Evolutionary conservation across 495 filamentous ascomycete genomes (phyloP), one percentile per base, ranked within the genome.

Genomic region (Penicillium goetzii): DNA sequence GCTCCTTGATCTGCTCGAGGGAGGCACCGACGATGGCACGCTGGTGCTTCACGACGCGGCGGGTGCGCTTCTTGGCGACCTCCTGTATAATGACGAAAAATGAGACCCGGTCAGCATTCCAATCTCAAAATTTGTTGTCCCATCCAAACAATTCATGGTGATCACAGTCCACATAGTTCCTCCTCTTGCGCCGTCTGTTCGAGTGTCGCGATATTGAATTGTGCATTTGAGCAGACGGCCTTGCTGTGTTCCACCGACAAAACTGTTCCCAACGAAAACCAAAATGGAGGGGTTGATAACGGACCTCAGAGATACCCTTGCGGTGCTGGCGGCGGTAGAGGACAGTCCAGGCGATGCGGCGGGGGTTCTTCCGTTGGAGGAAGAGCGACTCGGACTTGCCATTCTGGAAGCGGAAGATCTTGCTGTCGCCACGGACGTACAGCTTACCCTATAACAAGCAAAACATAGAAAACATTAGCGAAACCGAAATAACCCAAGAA

Each of bases 291-390:
- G 49, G 54, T 53, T 72, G 68, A 68, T 67, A 67, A 83, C 90
- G 83, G 87, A 98, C 95, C 92, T 99, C 95, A 86, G 94, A 95
- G 85, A 98, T 93, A 89, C 95, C 95, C 92, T 99, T 99, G 88
- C 92, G 94, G 88, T 97, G 94, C 85, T 96, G 92, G 82, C 93
- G 89, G 81, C 95, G 88, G 89, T 88, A 99, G 62, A 99, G 91
- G 70, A 93, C 89, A 62, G 95, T 99, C 95, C 95, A 99, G 68
- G 93, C 89, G 81, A 99, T 97, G 74, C 93, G 90, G 79, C 95
- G 92, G 75, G 95, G 95, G 89, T 99, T 99, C 90, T 99, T 99
- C 85, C 95, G 94, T 86, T 99, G 95, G 67, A 98, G 92, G 88
- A 98, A 98, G 69, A 99, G 90, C 67, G 92, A 96, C 83, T 99